Base-by-base conservation (phyloP, 2,329 filamentous ascomycete genomes). In the Niveomyces coronatus region DNA sequence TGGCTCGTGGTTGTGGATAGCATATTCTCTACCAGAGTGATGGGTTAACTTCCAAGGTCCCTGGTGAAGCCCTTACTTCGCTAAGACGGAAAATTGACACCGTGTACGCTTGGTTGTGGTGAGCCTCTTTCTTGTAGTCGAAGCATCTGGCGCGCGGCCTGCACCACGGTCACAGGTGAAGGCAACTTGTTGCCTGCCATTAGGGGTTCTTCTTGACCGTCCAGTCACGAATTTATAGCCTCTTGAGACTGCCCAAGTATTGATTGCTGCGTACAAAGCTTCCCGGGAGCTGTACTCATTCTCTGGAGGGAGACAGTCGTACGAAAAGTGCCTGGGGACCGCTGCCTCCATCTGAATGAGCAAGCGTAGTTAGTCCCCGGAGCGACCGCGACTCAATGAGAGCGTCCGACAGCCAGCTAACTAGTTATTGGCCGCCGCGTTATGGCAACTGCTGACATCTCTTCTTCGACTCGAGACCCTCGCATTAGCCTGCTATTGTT, bases 191-290 rank as follows among this genome's bases (percentile, higher is more conserved):
- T 39, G 24, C 14, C 37, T 16, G 16, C 45, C 44, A 20, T 35
- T 47, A 17, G 22, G 28, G 8, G 27, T 44, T 24, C 39, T 47
- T 2, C 14, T 26, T 22, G 45, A 45, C 27, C 42, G 44, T 3
- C 45, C 37, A 8, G 41, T 47, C 5, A 26, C 42, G 17, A 47
- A 47, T 10, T 35, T 40, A 42, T 47, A 47, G 11, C 45, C 41
- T 30, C 37, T 13, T 28, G 36, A 30, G 19, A 30, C 33, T 15
- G 42, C 44, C 33, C 29, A 44, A 10, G 37, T 31, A 38, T 47
- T 47, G 19, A 42, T 37, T 23, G 39, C 29, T 11, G 14, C 15
- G 37, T 39, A 26, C 2, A 44, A 36, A 34, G 35, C 3, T n/a
- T 44, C 39, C 3, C 40, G 33, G 10, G 43, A 42, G n/a, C 32